A percentile compares a stretch with the other conserved stretches of the same genome.
Evolutionary conservation across 805 yeast species (phyloP).

Genomic region (Grigorovia yakushimaensis): DNA sequence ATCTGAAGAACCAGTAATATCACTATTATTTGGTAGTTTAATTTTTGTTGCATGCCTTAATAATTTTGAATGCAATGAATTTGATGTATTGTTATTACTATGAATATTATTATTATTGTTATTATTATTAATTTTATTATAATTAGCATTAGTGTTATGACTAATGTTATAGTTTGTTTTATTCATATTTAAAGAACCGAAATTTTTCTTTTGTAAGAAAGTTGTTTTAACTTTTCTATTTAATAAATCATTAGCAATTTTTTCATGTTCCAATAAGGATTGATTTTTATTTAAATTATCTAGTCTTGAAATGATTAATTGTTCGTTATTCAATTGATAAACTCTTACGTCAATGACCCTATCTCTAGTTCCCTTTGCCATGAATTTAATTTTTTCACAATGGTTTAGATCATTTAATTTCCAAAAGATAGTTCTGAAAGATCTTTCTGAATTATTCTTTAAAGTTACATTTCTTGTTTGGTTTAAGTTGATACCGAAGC

Average conservation of each 20-base stretch:
- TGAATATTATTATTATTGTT: no score
- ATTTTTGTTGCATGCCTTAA: neutral
- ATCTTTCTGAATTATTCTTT: neutral
- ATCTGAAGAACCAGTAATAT: no score
- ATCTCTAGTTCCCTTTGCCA: no score
- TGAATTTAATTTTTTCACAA: no score
- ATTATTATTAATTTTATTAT: no score
- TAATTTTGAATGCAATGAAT: no score
- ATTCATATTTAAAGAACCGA: neutral
- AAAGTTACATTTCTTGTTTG: constrained; percentile 6
- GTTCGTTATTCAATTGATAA: neutral
- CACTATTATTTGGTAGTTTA: neutral
- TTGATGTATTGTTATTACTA: no score
- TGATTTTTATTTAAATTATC: neutral
- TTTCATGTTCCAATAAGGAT: neutral
- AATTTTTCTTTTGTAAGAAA: neutral
- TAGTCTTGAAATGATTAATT: neutral
- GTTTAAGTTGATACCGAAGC: constrained; percentile 13
- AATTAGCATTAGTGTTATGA: no score
- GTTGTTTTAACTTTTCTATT: neutral
- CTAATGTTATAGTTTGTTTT: neutral
- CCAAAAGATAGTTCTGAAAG: constrained; percentile 6
- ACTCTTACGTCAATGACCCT: neutral
- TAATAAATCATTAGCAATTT: neutral
- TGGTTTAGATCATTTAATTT: neutral